Base-by-base conservation (phyloP, 2,329 filamentous ascomycete species). In the Waltergamsia citrina region DNA sequence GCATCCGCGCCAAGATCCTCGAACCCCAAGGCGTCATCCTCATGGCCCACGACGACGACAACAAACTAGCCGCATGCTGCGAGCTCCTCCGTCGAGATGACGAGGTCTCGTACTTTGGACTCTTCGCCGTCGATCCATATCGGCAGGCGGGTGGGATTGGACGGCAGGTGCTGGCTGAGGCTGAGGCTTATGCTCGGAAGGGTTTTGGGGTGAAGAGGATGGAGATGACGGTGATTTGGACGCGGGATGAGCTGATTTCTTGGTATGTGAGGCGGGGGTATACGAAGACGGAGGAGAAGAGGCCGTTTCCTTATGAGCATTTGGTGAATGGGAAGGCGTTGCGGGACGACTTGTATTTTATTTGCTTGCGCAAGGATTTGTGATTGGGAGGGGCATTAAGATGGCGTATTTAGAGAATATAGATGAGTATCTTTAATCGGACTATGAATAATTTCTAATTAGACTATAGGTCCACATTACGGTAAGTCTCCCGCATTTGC, bases 191-290 rank as follows among this genome's bases (percentile, higher is more conserved):
- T 40, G 58, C 55, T 1, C 47, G 43, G 20, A 36, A 45, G 29
- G 42, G 42, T 30, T 60, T 57, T 49, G 55, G 53, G 1, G 51
- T 50, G 0, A 20, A 26, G 1, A 45, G 40, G 34, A 46, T 71
- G 48, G 62, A 65, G 41, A 61, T 71, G 59, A 44, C 38, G 7
- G 66, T 67, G 24, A 59, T 70, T 21, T 60, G 53, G 53, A 49
- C 49, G 11, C 44, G 67, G 9, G 38, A 49, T 1, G 65, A 68
- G 45, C 46, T 71, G 29, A 59, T 69, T 29, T 44, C 50, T 14
- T 71, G 63, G 59, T 71, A 70, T 36, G 29, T 52, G 7, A 47
- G 63, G 5, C 44, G 60, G 16, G 67, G 67, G 1, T 71, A 67
- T 34, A 22, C 16, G 14, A 42, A 38, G 34, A 63, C 60, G 5